Percentiles rank a stretch among this genome's conserved stretches.
phyloP scores from a whole-genome alignment of 306 rosid genomes.

The Lagenaria siceraria region DNA sequence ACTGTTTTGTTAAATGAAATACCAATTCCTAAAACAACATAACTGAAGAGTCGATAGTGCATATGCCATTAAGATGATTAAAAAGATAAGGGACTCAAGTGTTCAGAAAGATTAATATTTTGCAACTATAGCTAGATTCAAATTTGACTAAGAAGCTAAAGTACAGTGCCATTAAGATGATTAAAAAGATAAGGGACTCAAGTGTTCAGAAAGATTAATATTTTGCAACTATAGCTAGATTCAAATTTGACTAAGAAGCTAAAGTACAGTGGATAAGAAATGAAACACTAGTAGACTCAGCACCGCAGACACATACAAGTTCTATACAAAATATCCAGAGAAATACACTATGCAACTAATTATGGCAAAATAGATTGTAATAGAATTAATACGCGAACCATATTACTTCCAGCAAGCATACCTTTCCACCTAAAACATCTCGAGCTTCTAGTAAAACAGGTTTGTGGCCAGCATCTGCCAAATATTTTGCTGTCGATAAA shows the following conservation, averaged over 20 bases:
- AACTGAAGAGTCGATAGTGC: neutral
- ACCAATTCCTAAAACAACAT: neutral
- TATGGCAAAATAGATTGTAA: neutral
- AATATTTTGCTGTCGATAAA: conserved; percentile 86
- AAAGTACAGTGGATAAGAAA: neutral
- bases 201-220: neutral
- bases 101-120: neutral
- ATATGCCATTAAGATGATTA: neutral
- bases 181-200: neutral
- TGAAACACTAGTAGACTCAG: neutral
- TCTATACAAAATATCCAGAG: neutral
- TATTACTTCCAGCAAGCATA: neutral
- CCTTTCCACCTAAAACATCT: conserved; percentile 99
- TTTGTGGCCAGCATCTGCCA: conserved; percentile 97
- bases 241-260: neutral
- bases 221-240: neutral
- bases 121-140: neutral
- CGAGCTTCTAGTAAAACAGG: conserved; percentile 83
- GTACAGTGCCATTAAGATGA: neutral
- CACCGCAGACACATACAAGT: neutral
- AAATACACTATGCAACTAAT: neutral
- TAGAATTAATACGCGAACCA: neutral
- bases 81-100: neutral
- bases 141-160: neutral
- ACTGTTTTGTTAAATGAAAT: no score